Evolutionary conservation across 2,329 filamentous ascomycete genomes (phyloP).

Genomic region (Botrytis aclada): DNA sequence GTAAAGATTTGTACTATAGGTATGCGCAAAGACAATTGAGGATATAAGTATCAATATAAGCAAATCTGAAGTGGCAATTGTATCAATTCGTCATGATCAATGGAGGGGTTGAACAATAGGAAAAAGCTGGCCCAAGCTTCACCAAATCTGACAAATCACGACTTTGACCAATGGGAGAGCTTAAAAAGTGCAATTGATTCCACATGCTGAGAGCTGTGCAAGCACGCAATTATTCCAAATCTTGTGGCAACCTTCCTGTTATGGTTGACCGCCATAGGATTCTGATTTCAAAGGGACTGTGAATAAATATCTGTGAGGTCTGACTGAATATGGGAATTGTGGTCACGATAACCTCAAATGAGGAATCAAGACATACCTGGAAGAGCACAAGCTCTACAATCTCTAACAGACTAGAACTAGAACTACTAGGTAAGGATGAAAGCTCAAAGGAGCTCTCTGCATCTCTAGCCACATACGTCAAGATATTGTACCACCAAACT

Average conservation of each 20-base stretch:
- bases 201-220: neutral
- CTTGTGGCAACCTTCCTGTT: neutral
- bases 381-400: neutral
- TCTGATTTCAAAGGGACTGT: neutral
- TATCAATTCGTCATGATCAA: slow-evolving; percentile 4
- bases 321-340: neutral
- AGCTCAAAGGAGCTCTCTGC: neutral
- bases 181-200: neutral
- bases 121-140: neutral
- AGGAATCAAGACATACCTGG: too few relatives aligned
- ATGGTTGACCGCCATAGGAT: slow-evolving; percentile 1
- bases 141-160: neutral
- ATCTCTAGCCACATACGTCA: neutral
- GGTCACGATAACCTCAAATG: neutral
- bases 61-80: slow-evolving; percentile 12
- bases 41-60: slow-evolving; percentile 3
- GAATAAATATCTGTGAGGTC: neutral
- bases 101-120: neutral
- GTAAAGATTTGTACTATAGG: neutral
- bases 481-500: neutral
- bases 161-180: slow-evolving; percentile 2
- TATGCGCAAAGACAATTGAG: neutral
- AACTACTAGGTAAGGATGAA: neutral
- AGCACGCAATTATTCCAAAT: slow-evolving; percentile 6
- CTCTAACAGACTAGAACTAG: neutral